A percentile compares a stretch with the other conserved stretches of the same genome.
phyloP scores from a whole-genome alignment of 305 asterid genomes.

The Withania somnifera region DNA sequence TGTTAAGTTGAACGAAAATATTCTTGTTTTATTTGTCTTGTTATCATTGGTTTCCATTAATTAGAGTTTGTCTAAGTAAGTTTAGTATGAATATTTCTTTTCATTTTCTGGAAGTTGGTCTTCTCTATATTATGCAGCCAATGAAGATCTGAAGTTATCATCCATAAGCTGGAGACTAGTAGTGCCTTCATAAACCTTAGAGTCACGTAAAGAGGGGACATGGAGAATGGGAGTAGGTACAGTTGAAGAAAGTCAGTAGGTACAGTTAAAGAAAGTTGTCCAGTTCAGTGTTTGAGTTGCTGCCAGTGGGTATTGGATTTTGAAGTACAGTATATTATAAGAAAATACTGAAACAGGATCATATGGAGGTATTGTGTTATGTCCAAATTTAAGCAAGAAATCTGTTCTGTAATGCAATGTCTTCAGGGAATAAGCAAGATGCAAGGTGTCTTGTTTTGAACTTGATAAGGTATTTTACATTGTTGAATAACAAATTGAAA shows the following conservation, averaged over 20 bases:
- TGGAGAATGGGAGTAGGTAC: not conserved
- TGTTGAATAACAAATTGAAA: not conserved
- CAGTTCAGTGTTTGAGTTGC: too few species aligned
- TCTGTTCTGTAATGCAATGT: not conserved
- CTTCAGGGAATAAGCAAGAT: not conserved
- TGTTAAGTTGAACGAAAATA: not conserved
- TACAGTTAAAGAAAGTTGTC: too few species aligned
- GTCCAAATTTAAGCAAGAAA: not conserved
- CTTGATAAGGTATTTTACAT: not conserved
- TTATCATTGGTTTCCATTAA: not conserved
- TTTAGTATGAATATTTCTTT: not conserved
- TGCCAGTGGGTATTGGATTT: not conserved
- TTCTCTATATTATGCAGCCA: not conserved
- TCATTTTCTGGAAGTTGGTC: not conserved
- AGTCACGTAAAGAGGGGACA: too few species aligned
- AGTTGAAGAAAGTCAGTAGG: too few species aligned
- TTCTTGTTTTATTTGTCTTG: not conserved
- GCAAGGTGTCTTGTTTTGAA: not conserved
- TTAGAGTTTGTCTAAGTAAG: not conserved
- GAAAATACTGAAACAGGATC: not conserved
- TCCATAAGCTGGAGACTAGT: too few species aligned
- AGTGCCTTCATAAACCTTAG: too few species aligned
- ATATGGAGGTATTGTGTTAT: not conserved
- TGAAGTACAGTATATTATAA: not conserved
- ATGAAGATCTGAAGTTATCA: not conserved